Evolutionary conservation across 106 monocot genomes (phyloP).

Genomic region (Dendrobium huoshanense): DNA sequence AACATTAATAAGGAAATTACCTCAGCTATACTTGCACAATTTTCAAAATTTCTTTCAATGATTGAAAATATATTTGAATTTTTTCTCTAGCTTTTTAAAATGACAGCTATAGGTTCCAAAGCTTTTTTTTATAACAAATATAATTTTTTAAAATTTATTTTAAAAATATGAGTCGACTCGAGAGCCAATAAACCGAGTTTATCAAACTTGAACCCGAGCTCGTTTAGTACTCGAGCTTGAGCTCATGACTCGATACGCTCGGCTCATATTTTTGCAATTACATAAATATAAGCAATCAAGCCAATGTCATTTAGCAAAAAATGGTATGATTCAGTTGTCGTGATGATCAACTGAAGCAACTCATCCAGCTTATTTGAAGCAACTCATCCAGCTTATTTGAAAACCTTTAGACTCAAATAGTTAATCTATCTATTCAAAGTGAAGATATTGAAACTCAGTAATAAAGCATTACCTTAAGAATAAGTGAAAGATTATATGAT

Average conservation of each 20-base stretch:
- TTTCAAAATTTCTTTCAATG: too few relatives aligned
- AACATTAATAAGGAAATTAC: too few relatives aligned
- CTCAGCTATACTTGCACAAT: too few relatives aligned
- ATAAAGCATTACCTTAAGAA: slow-evolving; percentile 56
- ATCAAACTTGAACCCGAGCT: too few relatives aligned
- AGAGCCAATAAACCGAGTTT: too few relatives aligned
- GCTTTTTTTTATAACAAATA: too few relatives aligned
- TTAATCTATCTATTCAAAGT: not conserved
- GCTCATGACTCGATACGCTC: too few relatives aligned
- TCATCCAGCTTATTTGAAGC: too few relatives aligned
- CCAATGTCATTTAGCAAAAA: slow-evolving; percentile 81
- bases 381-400: slow-evolving; percentile 47
- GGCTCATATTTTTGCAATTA: slow-evolving; percentile 28
- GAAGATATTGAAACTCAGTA: not conserved
- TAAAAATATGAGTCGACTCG: not conserved
- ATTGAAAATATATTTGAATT: too few relatives aligned
- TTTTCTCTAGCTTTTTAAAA: too few relatives aligned
- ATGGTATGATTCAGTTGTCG: slow-evolving; percentile 49
- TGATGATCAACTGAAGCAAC: slow-evolving; percentile 54
- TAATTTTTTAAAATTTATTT: slow-evolving; percentile 12
- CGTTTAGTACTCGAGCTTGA: too few relatives aligned
- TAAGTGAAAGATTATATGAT: slow-evolving; percentile 77
- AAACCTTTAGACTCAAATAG: slow-evolving; percentile 37
- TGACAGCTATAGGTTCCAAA: too few relatives aligned
- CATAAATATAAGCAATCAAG: slow-evolving; percentile 67